These are phyloP conservation scores for Xylariomycetidae sp. DNA, from an alignment of 2,329 filamentous ascomycete species.

Conservation along the genomic window DNA sequence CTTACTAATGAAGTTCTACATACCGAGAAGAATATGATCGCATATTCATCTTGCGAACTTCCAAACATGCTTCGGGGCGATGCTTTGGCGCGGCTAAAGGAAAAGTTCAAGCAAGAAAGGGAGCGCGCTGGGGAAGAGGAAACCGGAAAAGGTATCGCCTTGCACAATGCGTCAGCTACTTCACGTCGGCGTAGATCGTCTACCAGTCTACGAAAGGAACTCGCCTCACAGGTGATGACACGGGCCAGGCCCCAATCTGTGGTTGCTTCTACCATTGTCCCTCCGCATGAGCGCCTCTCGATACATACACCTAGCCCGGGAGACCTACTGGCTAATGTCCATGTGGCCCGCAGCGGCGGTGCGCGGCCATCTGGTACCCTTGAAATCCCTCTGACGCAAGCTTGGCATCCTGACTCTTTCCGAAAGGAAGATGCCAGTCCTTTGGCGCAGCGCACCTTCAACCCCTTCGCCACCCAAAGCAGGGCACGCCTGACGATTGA, in stretches of 20 bases:
- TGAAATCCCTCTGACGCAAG: conserved; percentile 21
- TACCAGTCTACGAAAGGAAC: conserved; percentile 73
- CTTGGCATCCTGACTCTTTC: conserved; percentile 26
- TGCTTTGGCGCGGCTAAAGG: conserved; percentile 78
- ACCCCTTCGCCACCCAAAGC: conserved; percentile 52
- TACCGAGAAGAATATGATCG: conserved; percentile 90
- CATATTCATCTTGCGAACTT: conserved; percentile 84
- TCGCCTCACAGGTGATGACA: conserved; percentile 63
- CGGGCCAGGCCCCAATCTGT: conserved; percentile 42
- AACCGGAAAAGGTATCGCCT: conserved; percentile 83
- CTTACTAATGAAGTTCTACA: conserved; percentile 86
- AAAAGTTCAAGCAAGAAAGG: conserved; percentile 83
- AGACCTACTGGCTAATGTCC: conserved; percentile 75
- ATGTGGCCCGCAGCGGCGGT: conserved; percentile 59
- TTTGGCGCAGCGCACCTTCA: conserved; percentile 46
- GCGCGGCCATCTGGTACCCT: conserved; percentile 33
- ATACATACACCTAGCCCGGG: conserved; percentile 60
- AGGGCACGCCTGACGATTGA: conserved; percentile 51
- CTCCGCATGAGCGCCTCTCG: conserved; percentile 36
- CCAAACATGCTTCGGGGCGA: conserved; percentile 86
- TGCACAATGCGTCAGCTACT: conserved; percentile 71
- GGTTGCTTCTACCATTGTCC: conserved; percentile 34
- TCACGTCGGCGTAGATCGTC: conserved; percentile 67
- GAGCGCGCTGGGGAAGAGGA: conserved; percentile 80
- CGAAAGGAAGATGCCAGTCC: conserved; percentile 38